phyloP scores from a whole-genome alignment of 1,139 yeast species.

The Schwanniomyces etchellsii region DNA sequence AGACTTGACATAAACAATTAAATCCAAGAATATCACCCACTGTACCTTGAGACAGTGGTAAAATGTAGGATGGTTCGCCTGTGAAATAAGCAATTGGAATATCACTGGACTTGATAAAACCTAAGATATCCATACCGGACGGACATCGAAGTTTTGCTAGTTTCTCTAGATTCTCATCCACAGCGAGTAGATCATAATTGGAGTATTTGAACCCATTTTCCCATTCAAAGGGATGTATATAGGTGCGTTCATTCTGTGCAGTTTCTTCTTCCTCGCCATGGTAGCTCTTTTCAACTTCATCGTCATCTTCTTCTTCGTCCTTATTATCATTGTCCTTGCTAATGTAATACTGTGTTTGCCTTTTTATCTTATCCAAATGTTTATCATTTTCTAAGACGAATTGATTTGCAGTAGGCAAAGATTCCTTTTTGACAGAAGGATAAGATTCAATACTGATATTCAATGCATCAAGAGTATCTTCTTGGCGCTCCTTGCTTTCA shows the following conservation, averaged over 20 bases:
- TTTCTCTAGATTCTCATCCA: conserved; percentile 37
- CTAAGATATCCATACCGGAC: conserved; percentile 59
- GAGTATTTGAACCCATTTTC: conserved; percentile 65
- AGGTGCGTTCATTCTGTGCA: background rate
- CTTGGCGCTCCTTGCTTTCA: conserved; percentile 8
- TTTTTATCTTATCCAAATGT: conserved; percentile 11
- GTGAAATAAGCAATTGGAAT: conserved; percentile 57
- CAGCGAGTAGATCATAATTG: conserved; percentile 33
- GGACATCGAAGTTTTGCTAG: conserved; percentile 35
- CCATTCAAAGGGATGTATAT: conserved; percentile 16
- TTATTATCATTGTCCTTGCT: conserved; percentile 8
- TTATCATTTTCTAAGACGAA: conserved; percentile 15
- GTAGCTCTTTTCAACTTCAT: conserved; percentile 14
- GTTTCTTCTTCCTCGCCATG: conserved; percentile 14
- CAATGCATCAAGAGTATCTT: conserved; percentile 10
- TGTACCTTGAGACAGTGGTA: conserved; percentile 32
- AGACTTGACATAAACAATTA: conserved; percentile 49
- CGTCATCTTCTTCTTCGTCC: conserved; percentile 10
- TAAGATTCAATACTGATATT: conserved; percentile 56
- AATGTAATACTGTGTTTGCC: conserved; percentile 19
- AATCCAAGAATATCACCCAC: conserved; percentile 39
- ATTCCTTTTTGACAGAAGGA: conserved; percentile 54
- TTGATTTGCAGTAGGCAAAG: conserved; percentile 25
- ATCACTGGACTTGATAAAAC: conserved; percentile 41
- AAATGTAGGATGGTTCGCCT: conserved; percentile 53